Evolutionary conservation across 2,329 filamentous ascomycete genomes (phyloP), one percentile per base, ranked within the genome.

Genomic region (Monilinia vaccinii-corymbosi): DNA sequence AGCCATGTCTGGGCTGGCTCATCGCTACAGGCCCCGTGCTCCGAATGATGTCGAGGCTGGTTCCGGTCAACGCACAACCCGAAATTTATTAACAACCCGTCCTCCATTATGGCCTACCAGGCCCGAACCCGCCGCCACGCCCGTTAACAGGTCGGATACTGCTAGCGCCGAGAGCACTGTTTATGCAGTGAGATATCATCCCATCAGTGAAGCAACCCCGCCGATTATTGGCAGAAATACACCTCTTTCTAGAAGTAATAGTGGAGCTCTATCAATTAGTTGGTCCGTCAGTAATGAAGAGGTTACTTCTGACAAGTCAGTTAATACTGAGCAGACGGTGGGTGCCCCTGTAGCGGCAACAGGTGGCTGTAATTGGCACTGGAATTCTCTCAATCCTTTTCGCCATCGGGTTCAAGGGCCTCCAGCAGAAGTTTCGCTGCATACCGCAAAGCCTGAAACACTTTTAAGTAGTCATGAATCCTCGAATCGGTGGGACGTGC

Each of bases 101-200:
- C 65, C 67, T 58, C 66, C 68, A 32, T 50, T 71, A 18, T 80
- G 81, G 84, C 77, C 83, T 61, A 71, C 80, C 63, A 73, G 82
- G n/a, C 82, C 82, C 45, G 73, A 77, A 7, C 77, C 80, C 40
- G 77, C 78, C 36, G 76, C 77, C 2, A 85, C 82, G 0, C 82
- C 83, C 0, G 71, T 84, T 47, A 86, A 82, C 67, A 76, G 83
- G 63, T 82, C 82, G 21, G 83, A 86, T 62, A 85, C 83, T 1
- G 78, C 81, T 21, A 86, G 83, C 66, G 83, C 81, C 1, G 82
- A 82, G 47, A 86, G 83, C 69, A 86, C 83, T 1, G 79, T 83
- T 3, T 87, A 87, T 63, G 81, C 82, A 8, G 77, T 86, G 40
- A 77, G 82, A 56, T 86, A 86, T 64, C 82, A 84, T 58, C 76